Evolutionary conservation across 768 basidiomycete species (phyloP).

Genomic region (Gymnopilus junonius): DNA sequence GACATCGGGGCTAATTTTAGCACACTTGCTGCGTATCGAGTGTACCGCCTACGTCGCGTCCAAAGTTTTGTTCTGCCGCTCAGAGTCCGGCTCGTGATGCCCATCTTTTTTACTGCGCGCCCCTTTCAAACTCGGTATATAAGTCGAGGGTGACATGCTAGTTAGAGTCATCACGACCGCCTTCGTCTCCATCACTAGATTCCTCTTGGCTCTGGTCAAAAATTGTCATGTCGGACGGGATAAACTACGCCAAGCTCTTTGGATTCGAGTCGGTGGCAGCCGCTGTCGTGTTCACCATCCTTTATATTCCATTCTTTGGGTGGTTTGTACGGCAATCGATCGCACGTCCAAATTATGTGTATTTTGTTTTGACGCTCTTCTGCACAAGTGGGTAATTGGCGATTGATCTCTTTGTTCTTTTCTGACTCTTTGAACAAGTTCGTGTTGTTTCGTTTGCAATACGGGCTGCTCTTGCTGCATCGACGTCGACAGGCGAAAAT

Average conservation of each 20-base stretch:
- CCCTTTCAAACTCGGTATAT: neutral
- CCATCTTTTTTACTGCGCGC: neutral
- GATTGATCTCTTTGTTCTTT: neutral
- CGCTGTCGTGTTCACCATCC: conserved; percentile 38
- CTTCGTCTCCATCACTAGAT: neutral
- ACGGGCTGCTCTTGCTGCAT: conserved; percentile 40
- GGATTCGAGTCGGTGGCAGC: conserved; percentile 40
- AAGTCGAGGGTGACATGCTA: neutral
- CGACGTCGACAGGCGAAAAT: conserved; percentile 34
- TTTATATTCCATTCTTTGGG: conserved; percentile 35
- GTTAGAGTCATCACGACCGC: neutral
- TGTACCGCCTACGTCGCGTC: neutral
- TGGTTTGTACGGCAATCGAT: conserved; percentile 38
- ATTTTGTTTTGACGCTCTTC: conserved; percentile 38
- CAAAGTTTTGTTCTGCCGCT: neutral
- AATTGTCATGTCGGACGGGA: neutral
- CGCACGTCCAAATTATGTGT: conserved; percentile 35
- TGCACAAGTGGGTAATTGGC: conserved; percentile 37
- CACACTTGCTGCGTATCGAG: neutral
- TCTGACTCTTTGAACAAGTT: conserved; percentile 29
- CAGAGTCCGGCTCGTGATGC: neutral
- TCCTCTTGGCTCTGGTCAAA: neutral
- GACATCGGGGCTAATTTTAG: neutral
- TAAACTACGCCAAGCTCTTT: conserved; percentile 38
- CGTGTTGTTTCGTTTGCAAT: conserved; percentile 45